Evolutionary conservation across 768 basidiomycete genomes (phyloP), one percentile per base, ranked within the genome.

Genomic region (Gelatoporia subvermispora): DNA sequence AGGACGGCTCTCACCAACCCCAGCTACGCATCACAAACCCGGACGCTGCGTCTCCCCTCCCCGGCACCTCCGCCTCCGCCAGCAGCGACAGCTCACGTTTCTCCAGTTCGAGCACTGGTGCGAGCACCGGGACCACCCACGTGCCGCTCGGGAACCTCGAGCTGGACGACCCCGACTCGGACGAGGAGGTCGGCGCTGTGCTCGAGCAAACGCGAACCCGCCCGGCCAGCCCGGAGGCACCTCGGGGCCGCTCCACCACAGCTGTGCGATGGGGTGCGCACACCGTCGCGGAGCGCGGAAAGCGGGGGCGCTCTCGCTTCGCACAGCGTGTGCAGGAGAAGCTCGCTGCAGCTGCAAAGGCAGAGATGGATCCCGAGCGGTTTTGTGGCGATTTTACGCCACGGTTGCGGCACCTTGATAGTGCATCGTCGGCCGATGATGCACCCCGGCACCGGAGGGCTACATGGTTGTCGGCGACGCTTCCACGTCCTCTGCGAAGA

Each of bases 291-390:
- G 37, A 38, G 20, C n/a, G 10, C n/a, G 43, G 31, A 31, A 35
- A 35, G 36, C 36, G 8, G 4, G 36, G 25, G 4, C 17, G 63
- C 17, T 68, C 73, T 17, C 68, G 69, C 3, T 77, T 81, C 61
- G 60, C 73, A 31, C 53, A 57, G 28, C 74, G 73, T 41, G 69
- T 75, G 4, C 69, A 72, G 47, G 68, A 74, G 45, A 77, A 74
- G 53, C 60, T 69, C 22, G 56, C 37, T 25, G 38, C 45, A 3
- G 47, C 28, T 35, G 28, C 41, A 23, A 3, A 16, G 41, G 41
- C 22, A 23, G 22, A 43, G 22, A 25, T 16, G 41, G 17, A 13
- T 13, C 13, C 28, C 28, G 28, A 31, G 28, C 7, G 28, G 7
- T 13, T 13, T 5, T 5, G 28, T 7, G 28, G 28, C 13, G 28